Percentiles rank a stretch among this genome's conserved stretches.
These are phyloP conservation scores for Fomitopsis pinicola DNA, from an alignment of 1,284 basidiomycete genomes.

Conservation along the genomic window DNA sequence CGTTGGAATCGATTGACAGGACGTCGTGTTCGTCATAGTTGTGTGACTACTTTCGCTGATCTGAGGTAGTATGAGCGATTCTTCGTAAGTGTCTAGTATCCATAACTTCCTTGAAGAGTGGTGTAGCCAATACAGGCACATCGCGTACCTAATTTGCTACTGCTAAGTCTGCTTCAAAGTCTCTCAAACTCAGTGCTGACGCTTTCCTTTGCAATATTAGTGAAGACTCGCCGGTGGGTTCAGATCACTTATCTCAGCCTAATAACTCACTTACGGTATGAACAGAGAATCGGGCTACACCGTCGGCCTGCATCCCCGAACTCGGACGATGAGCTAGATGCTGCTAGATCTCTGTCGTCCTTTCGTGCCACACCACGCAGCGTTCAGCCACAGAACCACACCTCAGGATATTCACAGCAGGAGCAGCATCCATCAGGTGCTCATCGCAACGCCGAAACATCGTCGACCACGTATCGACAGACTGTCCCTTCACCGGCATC, in stretches of 20 bases:
- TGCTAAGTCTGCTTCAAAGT: neutral
- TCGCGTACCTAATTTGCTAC: neutral
- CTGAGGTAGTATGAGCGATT: neutral
- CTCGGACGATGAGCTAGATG: slow-evolving; percentile 11
- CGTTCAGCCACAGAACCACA: neutral
- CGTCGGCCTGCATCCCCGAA: slow-evolving; percentile 10
- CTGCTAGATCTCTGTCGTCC: slow-evolving; percentile 3
- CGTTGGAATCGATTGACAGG: neutral
- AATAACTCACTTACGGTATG: neutral
- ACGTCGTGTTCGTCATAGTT: neutral
- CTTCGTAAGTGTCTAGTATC: neutral
- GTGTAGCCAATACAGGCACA: neutral
- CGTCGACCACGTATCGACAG: neutral
- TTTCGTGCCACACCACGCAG: neutral
- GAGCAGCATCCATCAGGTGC: neutral
- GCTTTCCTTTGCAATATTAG: slow-evolving; percentile 7
- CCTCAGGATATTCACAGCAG: neutral
- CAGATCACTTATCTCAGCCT: neutral
- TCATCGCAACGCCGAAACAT: neutral
- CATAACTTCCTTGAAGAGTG: neutral
- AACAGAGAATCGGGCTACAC: neutral
- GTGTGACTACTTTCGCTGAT: neutral
- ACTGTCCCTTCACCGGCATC: neutral
- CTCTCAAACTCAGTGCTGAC: neutral
- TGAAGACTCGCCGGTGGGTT: slow-evolving; percentile 14